phyloP scores from a whole-genome alignment of 1,284 basidiomycete species.

The Sphagnurus paluster region DNA sequence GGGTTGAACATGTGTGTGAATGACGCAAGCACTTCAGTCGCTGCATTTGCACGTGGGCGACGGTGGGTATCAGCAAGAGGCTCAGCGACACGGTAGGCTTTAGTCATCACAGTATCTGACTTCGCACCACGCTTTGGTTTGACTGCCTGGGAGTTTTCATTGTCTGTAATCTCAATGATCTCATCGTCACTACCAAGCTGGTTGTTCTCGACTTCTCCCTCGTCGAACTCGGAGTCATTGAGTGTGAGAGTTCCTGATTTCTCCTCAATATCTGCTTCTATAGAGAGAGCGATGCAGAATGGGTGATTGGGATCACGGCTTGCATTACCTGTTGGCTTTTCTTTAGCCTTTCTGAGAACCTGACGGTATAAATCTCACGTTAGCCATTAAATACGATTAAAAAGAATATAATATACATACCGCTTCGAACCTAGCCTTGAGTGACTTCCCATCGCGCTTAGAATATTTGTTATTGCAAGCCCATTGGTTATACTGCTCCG shows the following conservation, averaged over 20 bases:
- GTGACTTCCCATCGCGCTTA: not conserved
- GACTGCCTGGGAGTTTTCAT: not conserved
- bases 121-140: not conserved
- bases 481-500: constrained; percentile 4
- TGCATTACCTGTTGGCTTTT: constrained; percentile 8
- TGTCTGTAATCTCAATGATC: constrained; percentile 6
- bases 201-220: not conserved
- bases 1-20: constrained; percentile 9
- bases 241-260: constrained; percentile 7
- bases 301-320: constrained; percentile 1
- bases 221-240: constrained; percentile 3
- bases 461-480: not conserved
- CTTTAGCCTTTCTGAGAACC: constrained; percentile 2
- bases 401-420: not conserved
- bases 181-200: not conserved
- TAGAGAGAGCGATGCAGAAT: constrained; percentile 3
- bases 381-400: not conserved
- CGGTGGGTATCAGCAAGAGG: constrained; percentile 6
- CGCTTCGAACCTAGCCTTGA: constrained; percentile 7
- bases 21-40: constrained; percentile 6
- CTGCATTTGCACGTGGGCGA: not conserved
- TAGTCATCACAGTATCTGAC: constrained; percentile 1
- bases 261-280: constrained; percentile 6
- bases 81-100: constrained; percentile 3
- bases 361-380: not conserved